A percentile compares a stretch with the other conserved stretches of the same genome.
Evolutionary conservation across 2,329 filamentous ascomycete genomes (phyloP).

Genomic region (Alternaria conjuncta): DNA sequence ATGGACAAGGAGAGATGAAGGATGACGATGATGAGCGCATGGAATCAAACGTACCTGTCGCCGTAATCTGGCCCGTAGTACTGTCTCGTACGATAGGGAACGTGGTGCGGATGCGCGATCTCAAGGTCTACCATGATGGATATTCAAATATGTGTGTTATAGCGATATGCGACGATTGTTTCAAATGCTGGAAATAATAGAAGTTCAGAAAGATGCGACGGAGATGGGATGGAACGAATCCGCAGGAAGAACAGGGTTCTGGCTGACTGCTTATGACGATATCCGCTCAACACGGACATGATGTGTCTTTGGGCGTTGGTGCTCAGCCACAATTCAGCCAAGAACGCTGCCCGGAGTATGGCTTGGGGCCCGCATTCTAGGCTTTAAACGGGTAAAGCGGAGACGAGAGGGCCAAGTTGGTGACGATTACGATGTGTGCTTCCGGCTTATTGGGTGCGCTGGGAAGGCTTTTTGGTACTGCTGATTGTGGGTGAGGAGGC

Average conservation of each 20-base stretch:
- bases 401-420: background rate
- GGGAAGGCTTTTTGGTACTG: background rate
- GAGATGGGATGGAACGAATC: background rate
- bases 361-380: background rate
- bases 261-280: constrained; percentile 12
- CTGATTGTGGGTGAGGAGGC: constrained; percentile 4
- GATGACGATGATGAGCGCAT: background rate
- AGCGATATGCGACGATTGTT: constrained; percentile 4
- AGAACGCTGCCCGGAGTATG: background rate
- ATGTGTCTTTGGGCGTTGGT: background rate
- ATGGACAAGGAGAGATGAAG: background rate
- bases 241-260: background rate
- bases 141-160: background rate
- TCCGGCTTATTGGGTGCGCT: background rate
- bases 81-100: background rate
- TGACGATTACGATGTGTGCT: background rate
- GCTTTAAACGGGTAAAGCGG: constrained; percentile 8
- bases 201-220: constrained; percentile 14
- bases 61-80: constrained; percentile 7
- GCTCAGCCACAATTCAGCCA: constrained; percentile 21
- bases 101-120: background rate
- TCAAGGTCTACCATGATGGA: background rate
- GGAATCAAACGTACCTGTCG: constrained; percentile 28
- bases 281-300: constrained; percentile 12
- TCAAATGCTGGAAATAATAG: background rate